Evolutionary conservation across 2,329 filamentous ascomycete species (phyloP).

Genomic region (Cladosporium oxysporum): DNA sequence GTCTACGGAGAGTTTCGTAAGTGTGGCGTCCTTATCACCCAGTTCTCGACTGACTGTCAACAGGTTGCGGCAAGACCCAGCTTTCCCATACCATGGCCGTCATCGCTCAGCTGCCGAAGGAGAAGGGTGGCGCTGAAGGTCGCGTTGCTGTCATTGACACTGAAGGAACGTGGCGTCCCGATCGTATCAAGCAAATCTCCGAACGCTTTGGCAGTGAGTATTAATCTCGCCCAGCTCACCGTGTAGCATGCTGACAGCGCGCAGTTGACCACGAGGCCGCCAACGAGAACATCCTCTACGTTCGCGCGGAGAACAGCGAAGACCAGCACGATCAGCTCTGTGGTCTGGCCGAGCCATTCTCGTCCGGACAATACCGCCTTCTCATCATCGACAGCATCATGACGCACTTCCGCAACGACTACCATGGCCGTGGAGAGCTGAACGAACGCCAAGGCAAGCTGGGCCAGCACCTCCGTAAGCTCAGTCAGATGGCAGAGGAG

Average conservation of each 20-base stretch:
- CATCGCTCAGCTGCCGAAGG: conserved; percentile 56
- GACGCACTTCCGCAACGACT: conserved; percentile 69
- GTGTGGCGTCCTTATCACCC: background rate
- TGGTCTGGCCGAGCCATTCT: conserved; percentile 61
- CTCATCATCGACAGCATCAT: conserved; percentile 71
- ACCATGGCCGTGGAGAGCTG: conserved; percentile 65
- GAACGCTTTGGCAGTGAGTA: conserved; percentile 59
- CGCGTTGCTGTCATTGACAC: conserved; percentile 69
- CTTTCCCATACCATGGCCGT: conserved; percentile 70
- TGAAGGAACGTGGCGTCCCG: conserved; percentile 67
- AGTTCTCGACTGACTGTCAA: conserved; percentile 21
- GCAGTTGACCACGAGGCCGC: conserved; percentile 58
- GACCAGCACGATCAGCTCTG: conserved; percentile 66
- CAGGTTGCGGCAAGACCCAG: conserved; percentile 66
- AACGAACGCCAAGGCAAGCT: conserved; percentile 69
- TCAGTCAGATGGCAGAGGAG: conserved; percentile 68
- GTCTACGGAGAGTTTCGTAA: conserved; percentile 60
- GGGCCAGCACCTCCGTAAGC: conserved; percentile 63
- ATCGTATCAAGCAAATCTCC: conserved; percentile 67
- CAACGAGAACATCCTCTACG: conserved; percentile 68
- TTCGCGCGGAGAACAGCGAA: conserved; percentile 66
- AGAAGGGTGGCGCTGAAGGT: conserved; percentile 66
- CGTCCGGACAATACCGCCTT: conserved; percentile 64
- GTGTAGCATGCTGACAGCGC: background rate
- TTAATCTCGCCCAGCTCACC: background rate